These are phyloP conservation scores for Pelargonium nanum DNA, from an alignment of 345 rosid species.

Conservation along the genomic window DNA sequence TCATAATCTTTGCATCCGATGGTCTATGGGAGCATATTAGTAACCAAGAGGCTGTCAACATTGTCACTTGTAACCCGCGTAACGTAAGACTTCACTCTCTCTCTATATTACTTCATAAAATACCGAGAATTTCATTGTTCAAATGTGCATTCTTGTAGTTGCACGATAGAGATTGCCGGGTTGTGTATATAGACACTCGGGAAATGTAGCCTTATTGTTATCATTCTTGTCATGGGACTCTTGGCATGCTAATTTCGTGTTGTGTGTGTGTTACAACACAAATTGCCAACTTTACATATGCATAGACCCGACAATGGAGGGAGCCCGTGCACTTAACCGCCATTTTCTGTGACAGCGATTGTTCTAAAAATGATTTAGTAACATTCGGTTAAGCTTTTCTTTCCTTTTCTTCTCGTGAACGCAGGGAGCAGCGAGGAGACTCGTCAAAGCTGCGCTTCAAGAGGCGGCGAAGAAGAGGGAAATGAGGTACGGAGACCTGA, in stretches of 20 bases:
- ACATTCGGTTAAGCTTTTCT: background rate
- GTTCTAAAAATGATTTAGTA: background rate
- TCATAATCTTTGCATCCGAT: constrained; percentile 74
- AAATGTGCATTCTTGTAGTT: background rate
- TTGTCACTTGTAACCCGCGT: constrained; percentile 42
- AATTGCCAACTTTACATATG: too few species aligned
- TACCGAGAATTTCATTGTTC: background rate
- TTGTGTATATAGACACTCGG: too few species aligned
- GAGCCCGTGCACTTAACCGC: too few species aligned
- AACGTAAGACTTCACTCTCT: constrained; percentile 25
- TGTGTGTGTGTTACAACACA: too few species aligned
- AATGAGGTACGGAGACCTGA: constrained; percentile 65
- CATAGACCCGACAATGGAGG: too few species aligned
- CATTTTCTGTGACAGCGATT: too few species aligned
- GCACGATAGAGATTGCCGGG: too few species aligned
- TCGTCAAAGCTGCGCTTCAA: constrained; percentile 49
- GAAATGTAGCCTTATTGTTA: too few species aligned
- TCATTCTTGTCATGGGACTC: too few species aligned
- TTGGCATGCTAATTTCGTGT: too few species aligned
- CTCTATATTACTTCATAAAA: background rate
- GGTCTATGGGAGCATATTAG: constrained; percentile 88
- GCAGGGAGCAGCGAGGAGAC: constrained; percentile 71
- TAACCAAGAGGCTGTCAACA: constrained; percentile 56
- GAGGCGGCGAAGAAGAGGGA: constrained; percentile 82
- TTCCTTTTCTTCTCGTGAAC: background rate